Conservation (phyloP, 2,329 filamentous ascomycete genomes). For the Fusarium secorum region DNA sequence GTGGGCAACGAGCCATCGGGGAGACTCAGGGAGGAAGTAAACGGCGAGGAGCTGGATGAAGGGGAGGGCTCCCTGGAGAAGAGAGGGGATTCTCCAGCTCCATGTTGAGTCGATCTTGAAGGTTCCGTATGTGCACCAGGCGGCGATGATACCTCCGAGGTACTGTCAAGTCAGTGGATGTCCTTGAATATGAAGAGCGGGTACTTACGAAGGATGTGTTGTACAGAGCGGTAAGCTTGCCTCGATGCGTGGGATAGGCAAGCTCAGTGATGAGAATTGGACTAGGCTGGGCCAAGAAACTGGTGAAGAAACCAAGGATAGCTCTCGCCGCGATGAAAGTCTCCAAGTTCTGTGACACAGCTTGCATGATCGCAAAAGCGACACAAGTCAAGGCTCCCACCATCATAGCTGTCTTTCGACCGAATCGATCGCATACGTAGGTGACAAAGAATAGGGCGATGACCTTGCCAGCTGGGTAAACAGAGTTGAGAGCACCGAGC, state of each 20-base stretch:
- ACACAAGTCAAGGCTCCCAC: constrained; percentile 46
- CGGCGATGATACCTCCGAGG: constrained; percentile 43
- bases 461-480: constrained; percentile 51
- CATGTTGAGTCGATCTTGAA: constrained; percentile 34
- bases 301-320: constrained; percentile 46
- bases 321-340: constrained; percentile 45
- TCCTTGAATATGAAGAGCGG: accelerated
- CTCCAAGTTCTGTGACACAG: constrained; percentile 35
- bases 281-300: constrained; percentile 44
- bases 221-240: constrained; percentile 46
- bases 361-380: constrained; percentile 46
- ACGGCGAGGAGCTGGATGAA: constrained; percentile 36
- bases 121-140: constrained; percentile 43
- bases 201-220: constrained; percentile 43
- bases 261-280: constrained; percentile 48
- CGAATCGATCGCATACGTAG: constrained; percentile 50
- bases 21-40: constrained; percentile 42
- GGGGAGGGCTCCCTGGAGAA: constrained; percentile 38
- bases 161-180: constrained; percentile 26
- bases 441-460: constrained; percentile 48
- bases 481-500: constrained; percentile 50
- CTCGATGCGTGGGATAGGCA: constrained; percentile 47
- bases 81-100: constrained; percentile 42
- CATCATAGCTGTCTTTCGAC: constrained; percentile 50
- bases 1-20: constrained; percentile 45